Evolutionary conservation across 2,329 filamentous ascomycete genomes (phyloP).

Genomic region (Xylariomycetidae sp.): DNA sequence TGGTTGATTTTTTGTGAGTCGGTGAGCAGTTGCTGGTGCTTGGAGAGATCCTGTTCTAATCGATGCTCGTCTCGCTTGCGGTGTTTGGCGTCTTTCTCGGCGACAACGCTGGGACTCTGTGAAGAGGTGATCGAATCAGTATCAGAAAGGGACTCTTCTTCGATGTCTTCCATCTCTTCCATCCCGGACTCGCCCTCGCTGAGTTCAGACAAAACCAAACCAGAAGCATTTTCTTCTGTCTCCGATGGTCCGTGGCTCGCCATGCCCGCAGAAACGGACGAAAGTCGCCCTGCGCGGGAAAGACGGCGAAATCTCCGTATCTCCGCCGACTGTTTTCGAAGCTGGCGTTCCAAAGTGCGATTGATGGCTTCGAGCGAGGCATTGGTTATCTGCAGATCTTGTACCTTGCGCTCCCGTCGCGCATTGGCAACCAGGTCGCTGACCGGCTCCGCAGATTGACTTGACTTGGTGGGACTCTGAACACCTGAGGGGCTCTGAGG

Average conservation of each 20-base stretch:
- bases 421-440: conserved; percentile 83
- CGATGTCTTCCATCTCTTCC: conserved; percentile 35
- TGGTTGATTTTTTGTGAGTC: conserved; percentile 96
- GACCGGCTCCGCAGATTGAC: conserved; percentile 51
- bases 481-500: conserved; percentile 32
- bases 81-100: conserved; percentile 42
- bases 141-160: conserved; percentile 46
- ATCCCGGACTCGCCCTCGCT: conserved; percentile 36
- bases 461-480: conserved; percentile 54
- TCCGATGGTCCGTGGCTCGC: conserved; percentile 37
- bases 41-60: conserved; percentile 76
- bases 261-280: conserved; percentile 45
- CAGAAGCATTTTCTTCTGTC: conserved; percentile 37
- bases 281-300: conserved; percentile 72
- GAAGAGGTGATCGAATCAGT: conserved; percentile 32
- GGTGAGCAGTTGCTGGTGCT: conserved; percentile 80
- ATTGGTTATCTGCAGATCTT: conserved; percentile 95
- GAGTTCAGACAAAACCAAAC: conserved; percentile 43
- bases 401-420: conserved; percentile 84
- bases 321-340: conserved; percentile 86
- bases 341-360: conserved; percentile 80
- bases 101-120: conserved; percentile 33
- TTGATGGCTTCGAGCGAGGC: conserved; percentile 94
- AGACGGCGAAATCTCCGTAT: conserved; percentile 80
- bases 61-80: conserved; percentile 74